Percentiles rank a stretch among this genome's conserved stretches.
Conservation (phyloP, 768 basidiomycete genomes). For the Panaeolus papilionaceus region DNA sequence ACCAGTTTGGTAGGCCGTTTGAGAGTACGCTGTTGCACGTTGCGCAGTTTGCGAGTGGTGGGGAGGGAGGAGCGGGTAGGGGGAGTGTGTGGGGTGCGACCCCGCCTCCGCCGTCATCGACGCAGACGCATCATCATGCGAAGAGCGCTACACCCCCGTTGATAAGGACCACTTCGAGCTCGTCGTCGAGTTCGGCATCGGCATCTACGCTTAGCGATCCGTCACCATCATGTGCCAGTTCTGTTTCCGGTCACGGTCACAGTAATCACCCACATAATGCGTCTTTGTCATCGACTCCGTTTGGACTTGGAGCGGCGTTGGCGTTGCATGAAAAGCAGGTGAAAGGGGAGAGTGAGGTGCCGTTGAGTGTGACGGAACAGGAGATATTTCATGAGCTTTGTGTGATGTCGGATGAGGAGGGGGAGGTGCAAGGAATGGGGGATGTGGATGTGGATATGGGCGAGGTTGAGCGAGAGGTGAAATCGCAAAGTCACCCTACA, state of each 20-base stretch:
- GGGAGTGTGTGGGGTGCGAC: slow-evolving; percentile 18
- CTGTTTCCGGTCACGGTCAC: neutral
- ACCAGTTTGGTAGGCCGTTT: slow-evolving; percentile 73
- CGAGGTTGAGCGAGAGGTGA: neutral
- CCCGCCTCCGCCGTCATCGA: neutral
- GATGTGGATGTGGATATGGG: slow-evolving; percentile 17
- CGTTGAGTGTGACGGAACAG: slow-evolving; percentile 73
- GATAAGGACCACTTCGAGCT: slow-evolving; percentile 12
- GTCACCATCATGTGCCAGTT: neutral
- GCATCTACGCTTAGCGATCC: neutral
- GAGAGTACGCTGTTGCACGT: slow-evolving; percentile 52
- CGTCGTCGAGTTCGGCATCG: slow-evolving; percentile 16
- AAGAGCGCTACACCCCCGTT: neutral
- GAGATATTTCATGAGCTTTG: slow-evolving; percentile 74
- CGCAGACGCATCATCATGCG: neutral
- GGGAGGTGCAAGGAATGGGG: slow-evolving; percentile 14
- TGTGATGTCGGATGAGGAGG: slow-evolving; percentile 51
- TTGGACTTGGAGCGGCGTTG: slow-evolving; percentile 22
- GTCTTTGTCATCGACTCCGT: slow-evolving; percentile 5
- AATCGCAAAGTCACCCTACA: too few relatives aligned
- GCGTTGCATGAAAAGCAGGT: slow-evolving; percentile 24
- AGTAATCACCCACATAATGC: too few relatives aligned
- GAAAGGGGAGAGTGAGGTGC: slow-evolving; percentile 44
- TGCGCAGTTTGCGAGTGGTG: slow-evolving; percentile 29
- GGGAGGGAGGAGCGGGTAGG: slow-evolving; percentile 21